Evolutionary conservation across 495 filamentous ascomycete genomes (phyloP), one percentile per base, ranked within the genome.

Genomic region (Articulospora tetracladia): DNA sequence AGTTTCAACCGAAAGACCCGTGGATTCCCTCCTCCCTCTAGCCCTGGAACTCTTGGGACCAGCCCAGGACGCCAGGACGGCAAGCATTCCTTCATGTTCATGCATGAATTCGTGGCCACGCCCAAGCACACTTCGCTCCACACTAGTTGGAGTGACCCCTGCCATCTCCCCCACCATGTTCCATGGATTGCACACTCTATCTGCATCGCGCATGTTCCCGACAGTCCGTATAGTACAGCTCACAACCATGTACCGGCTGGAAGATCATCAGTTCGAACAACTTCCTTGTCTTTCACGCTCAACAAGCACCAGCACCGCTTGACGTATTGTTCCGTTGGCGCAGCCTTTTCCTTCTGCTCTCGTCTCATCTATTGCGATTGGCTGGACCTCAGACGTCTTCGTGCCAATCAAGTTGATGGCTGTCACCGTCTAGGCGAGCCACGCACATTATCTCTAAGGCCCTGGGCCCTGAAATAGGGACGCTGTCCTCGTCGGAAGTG

Each of bases 21-120:
- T 53, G 46, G 34, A 20, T 39, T n/a, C n/a, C n/a, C 23, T 36
- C n/a, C 49, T 36, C 25, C 22, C 22, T 41, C 51, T 23, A 34
- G 47, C 49, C 57, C 27, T 36, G 20, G 25, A 47, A 41, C n/a
- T n/a, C n/a, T n/a, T n/a, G n/a, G n/a, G n/a, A n/a, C n/a, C 48
- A 57, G 23, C 50, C 51, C 34, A 44, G 39, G 39, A 44, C 39
- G 17, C 39, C 39, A 44, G 47, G 49, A 55, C 49, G 36, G 58
- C 58, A 62, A 60, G 58, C 57, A 61, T 61, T 39, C 27, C 48
- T 58, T 55, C 57, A 54, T 60, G 66, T 68, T 68, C 66, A 68
- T 68, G 66, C 66, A 68, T 68, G 66, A 68, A 68, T 61, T 68
- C 62, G 66, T 68, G 66, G 62, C 66, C 53, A 60, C 65, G 48